Conservation (phyloP, 257 asterid genomes). For the Petunia secreta region DNA sequence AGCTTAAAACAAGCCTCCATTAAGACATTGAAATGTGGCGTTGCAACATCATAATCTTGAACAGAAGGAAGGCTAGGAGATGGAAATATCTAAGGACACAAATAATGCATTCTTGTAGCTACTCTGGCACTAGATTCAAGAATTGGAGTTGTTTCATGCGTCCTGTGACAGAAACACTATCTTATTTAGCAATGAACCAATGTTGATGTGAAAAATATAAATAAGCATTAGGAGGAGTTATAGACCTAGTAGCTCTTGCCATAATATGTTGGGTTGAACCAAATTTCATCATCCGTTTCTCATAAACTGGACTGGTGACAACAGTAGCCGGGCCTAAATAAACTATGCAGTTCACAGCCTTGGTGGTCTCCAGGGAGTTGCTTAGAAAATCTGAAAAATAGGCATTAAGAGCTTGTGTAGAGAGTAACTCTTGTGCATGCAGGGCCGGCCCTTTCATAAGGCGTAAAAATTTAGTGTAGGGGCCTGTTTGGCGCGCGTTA, state of each 20-base stretch:
- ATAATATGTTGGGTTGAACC: neutral
- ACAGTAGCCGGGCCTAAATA: slow-evolving; percentile 15
- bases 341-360: slow-evolving; percentile 13
- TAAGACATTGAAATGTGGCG: neutral
- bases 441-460: too few relatives aligned
- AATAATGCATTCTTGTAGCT: neutral
- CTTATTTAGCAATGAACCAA: neutral
- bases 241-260: neutral
- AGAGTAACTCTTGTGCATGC: neutral
- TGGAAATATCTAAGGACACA: slow-evolving; percentile 12
- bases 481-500: too few relatives aligned
- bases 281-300: slow-evolving; percentile 15
- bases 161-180: neutral
- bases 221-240: slow-evolving; percentile 3
- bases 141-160: slow-evolving; percentile 12
- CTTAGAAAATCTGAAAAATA: neutral
- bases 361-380: neutral
- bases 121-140: slow-evolving; percentile 12
- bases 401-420: neutral
- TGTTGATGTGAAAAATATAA: neutral
- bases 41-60: neutral
- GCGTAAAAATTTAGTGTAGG: too few relatives aligned
- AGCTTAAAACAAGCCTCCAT: slow-evolving; percentile 9
- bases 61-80: neutral
- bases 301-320: neutral